Base-by-base conservation (phyloP, 306 rosid species). In the Parietaria judaica region DNA sequence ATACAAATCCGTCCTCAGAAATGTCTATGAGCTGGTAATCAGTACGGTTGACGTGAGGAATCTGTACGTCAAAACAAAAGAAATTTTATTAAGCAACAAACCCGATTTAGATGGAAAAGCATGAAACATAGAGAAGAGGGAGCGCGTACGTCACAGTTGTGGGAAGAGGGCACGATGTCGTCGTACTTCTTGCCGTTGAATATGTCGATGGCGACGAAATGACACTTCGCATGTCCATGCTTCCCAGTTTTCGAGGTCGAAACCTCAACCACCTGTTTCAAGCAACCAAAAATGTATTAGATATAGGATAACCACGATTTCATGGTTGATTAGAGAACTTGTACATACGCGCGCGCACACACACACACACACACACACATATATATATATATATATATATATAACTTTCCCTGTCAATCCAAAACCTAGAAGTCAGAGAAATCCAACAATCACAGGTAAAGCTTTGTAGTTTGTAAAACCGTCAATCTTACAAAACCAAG, bases 21-120 rank as follows among this genome's bases (percentile, higher is more conserved):
- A 74, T 74, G 49, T 74, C 79, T 31, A 74, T 69, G 51, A 74
- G 75, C 79, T 74, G 79, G 52, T 74, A 74, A 51, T 74, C 88
- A 38, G 86, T 82, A 52, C 94, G 94, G 56, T 71, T 85, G 65
- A 85, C 94, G 71, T 85, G 94, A 8, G 94, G 94, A 74, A 85
- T 79, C 94, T 85, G 80, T 3, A 15, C 3, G 62, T n/a, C n/a
- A n/a, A 45, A 12, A 41, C 56, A 71, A 41, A 57, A 1, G 31
- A 13, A 64, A n/a, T n/a, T n/a, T n/a, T n/a, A n/a, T n/a, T 3
- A 3, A 58, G 1, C 15, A 58, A 39, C 11, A 41, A 37, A 39
- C 36, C 13, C 43, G 8, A 44, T 3, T 34, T 14, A 37, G 3
- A 9, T 8, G 3, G 11, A 8, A n/a, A 69, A 41, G n/a, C 3